These are phyloP conservation scores for Colletotrichum musicola DNA, from an alignment of 2,329 filamentous ascomycete genomes.

Conservation along the genomic window DNA sequence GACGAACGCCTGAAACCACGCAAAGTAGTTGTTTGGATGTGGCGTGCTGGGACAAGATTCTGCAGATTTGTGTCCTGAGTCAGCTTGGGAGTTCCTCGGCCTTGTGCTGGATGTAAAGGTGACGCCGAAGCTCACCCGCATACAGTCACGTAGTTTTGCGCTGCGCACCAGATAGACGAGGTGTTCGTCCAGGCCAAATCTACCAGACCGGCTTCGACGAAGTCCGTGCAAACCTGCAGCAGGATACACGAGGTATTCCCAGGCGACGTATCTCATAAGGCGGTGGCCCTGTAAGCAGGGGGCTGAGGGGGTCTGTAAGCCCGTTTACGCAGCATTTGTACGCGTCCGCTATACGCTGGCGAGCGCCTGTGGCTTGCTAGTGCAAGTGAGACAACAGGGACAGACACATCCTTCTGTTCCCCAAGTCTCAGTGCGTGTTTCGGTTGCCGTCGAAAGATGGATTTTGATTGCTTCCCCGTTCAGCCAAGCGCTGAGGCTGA, in stretches of 20 bases:
- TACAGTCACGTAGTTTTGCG: background rate
- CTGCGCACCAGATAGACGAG: background rate
- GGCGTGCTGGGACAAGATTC: background rate
- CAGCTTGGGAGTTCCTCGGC: background rate
- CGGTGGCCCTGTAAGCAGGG: background rate
- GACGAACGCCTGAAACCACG: background rate
- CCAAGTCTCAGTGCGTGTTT: conserved; percentile 20
- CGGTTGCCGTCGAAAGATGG: conserved; percentile 3
- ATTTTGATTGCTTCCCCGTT: conserved; percentile 1
- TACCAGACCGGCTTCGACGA: background rate
- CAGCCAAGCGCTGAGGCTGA: conserved; percentile 5
- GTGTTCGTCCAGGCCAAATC: background rate
- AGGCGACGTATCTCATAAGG: background rate
- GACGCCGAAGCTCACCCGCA: background rate
- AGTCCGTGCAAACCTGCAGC: background rate
- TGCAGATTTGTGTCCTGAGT: background rate
- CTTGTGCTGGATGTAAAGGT: background rate
- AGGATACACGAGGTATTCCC: background rate
- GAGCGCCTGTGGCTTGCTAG: conserved; percentile 15
- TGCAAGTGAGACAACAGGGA: conserved; percentile 12
- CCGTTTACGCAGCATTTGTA: background rate
- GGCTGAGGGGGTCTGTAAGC: conserved; percentile 1
- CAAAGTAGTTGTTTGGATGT: background rate
- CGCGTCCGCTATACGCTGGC: conserved; percentile 1
- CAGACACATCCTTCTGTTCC: conserved; percentile 12